Evolutionary conservation across 306 rosid genomes (phyloP).

Genomic region (Dalbergia cultrata): DNA sequence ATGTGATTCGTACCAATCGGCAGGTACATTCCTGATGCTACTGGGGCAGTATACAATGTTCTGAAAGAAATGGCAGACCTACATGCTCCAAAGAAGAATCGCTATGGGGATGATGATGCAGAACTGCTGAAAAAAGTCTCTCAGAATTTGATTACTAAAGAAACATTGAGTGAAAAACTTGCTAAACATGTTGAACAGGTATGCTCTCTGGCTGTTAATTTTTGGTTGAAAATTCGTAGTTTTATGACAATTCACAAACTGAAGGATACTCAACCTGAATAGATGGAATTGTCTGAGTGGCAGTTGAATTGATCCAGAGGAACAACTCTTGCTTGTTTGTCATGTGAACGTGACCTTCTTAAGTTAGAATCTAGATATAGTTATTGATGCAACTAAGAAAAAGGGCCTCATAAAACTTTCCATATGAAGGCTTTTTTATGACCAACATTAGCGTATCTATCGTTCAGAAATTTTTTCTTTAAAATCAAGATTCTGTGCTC

Average conservation of each 20-base stretch:
- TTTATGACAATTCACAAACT: conserved; percentile 12
- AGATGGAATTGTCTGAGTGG: conserved; percentile 29
- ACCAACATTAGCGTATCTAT: conserved; percentile 3
- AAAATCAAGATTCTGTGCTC: conserved; percentile 5
- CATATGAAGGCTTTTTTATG: not conserved
- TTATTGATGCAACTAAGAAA: conserved; percentile 19
- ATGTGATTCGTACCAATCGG: conserved; percentile 45
- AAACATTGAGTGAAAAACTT: conserved; percentile 77
- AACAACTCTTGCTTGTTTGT: conserved; percentile 33
- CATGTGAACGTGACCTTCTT: conserved; percentile 12
- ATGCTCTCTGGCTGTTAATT: conserved; percentile 31
- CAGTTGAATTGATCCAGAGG: conserved; percentile 26
- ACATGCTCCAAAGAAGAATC: conserved; percentile 73
- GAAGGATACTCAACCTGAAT: conserved; percentile 31
- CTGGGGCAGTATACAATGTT: conserved; percentile 70
- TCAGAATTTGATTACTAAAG: conserved; percentile 71
- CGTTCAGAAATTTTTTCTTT: not conserved
- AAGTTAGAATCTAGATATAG: conserved; percentile 36
- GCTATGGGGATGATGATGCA: conserved; percentile 58
- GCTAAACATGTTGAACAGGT: conserved; percentile 95
- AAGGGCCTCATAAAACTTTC: conserved; percentile 19
- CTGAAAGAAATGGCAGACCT: conserved; percentile 67
- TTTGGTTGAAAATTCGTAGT: conserved; percentile 13
- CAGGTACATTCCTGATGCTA: conserved; percentile 89
- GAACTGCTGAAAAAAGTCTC: conserved; percentile 75